Evolutionary conservation across 2,329 filamentous ascomycete genomes (phyloP), one percentile per base, ranked within the genome.

Genomic region (Pezicula neosporulosa): DNA sequence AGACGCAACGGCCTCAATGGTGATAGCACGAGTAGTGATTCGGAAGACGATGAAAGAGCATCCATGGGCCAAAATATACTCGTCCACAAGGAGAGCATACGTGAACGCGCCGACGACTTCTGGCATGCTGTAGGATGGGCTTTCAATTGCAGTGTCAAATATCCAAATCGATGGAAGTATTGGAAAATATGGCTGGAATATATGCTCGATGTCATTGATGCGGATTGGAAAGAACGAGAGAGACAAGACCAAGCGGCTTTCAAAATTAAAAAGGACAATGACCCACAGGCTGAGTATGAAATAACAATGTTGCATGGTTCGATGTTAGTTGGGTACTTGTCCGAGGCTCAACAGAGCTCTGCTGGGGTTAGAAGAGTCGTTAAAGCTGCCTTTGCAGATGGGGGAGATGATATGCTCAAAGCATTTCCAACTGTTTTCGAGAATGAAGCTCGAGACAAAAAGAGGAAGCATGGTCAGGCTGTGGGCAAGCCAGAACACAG

Each of bases 111-210:
- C 1, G 84, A 89, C 54, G 90, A 96, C 64, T 95, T 97, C 62
- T 99, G 94, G 90, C 81, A 85, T 39, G 81, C 89, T 0, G 79
- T 94, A 0, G 94, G 93, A 3, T 97, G 94, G 94, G 87, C 89
- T 0, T 91, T 97, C 67, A 94, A 93, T 65, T 97, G 93, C 71
- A 92, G 90, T 47, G 78, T 87, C 2, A 68, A 80, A 30, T 77
- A 93, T 59, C 83, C 83, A 1, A 77, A 80, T 38, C 80, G 93
- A 18, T 97, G 94, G 93, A 78, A 77, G 46, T 80, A 85, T 63
- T 97, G 92, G 91, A 83, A 79, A 60, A 70, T 82, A 7, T 96
- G 90, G 88, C 74, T 97, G 13, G 80, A 85, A 33, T 85, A 87
- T 55, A 87, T 96, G 77, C 68, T 95, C 5, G 87, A 92, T 61